These are phyloP conservation scores for Oryza longistaminata DNA, from an alignment of 176 grass and related monocot species.

Conservation along the genomic window DNA sequence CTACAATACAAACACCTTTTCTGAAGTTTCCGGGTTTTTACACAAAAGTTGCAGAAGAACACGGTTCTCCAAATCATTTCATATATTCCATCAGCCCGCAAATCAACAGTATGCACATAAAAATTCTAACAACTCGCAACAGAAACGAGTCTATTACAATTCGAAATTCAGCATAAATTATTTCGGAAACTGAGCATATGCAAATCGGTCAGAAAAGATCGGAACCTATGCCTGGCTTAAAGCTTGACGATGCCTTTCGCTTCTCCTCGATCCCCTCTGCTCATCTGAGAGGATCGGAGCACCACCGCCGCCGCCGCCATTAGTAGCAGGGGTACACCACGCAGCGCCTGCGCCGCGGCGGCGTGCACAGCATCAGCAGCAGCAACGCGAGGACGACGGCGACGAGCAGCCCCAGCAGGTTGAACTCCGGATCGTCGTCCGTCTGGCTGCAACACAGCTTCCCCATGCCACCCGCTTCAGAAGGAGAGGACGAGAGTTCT, in stretches of 20 bases:
- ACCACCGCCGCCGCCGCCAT: neutral
- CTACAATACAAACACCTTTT: neutral
- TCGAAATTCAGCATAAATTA: conserved; percentile 26
- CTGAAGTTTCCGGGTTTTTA: neutral
- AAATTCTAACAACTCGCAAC: neutral
- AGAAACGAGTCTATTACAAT: neutral
- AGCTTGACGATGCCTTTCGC: neutral
- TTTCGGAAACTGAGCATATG: conserved; percentile 6
- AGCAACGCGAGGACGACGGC: conserved; percentile 58
- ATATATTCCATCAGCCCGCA: neutral
- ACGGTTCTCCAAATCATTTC: neutral
- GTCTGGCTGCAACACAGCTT: conserved; percentile 64
- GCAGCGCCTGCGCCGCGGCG: conserved; percentile 53
- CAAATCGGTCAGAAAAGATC: neutral
- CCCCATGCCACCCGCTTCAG: conserved; percentile 48
- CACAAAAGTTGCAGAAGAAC: neutral
- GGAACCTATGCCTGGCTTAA: conserved; percentile 24
- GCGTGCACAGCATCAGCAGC: conserved; percentile 57
- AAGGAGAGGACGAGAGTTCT: neutral
- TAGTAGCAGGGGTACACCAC: conserved; percentile 34
- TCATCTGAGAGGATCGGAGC: neutral
- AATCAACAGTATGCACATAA: neutral
- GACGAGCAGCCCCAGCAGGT: conserved; percentile 52
- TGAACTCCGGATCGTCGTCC: conserved; percentile 56
- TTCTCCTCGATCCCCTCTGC: neutral